Conservation (phyloP, 2,329 filamentous ascomycete species). For the Neofusicoccum kwambonambiense region DNA sequence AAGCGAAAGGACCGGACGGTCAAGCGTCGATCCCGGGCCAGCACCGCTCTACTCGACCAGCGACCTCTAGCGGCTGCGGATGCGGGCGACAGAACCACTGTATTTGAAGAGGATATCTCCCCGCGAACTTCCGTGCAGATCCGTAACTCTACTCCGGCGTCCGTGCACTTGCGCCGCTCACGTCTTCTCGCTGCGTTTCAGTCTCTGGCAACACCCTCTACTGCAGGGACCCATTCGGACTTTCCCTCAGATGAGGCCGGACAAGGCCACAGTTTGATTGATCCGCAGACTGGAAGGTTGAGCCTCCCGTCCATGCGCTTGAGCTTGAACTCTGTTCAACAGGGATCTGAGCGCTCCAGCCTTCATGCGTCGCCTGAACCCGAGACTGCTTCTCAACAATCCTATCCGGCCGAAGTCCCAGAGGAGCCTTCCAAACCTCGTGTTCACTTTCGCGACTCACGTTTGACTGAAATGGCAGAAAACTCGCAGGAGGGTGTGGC, state of each 20-base stretch:
- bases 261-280: background rate
- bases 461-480: constrained; percentile 50
- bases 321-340: constrained; percentile 2
- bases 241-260: background rate
- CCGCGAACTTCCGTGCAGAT: constrained; percentile 8
- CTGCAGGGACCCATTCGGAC: constrained; percentile 20
- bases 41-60: background rate
- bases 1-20: background rate
- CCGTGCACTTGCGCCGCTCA: constrained; percentile 49
- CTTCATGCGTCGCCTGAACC: constrained; percentile 28
- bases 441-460: constrained; percentile 53
- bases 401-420: background rate
- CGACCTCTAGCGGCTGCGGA: background rate
- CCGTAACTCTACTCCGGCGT: constrained; percentile 23
- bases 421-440: background rate
- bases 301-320: constrained; percentile 18
- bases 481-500: constrained; percentile 37
- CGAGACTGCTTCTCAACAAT: background rate
- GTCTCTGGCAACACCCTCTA: constrained; percentile 32
- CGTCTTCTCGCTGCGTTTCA: constrained; percentile 50
- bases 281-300: constrained; percentile 6
- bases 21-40: constrained; percentile 8
- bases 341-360: constrained; percentile 33
- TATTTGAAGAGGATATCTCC: constrained; percentile 13
- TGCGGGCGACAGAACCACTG: constrained; percentile 1